Conservation (phyloP, 2,329 filamentous ascomycete genomes). For the Aureobasidium lini region DNA sequence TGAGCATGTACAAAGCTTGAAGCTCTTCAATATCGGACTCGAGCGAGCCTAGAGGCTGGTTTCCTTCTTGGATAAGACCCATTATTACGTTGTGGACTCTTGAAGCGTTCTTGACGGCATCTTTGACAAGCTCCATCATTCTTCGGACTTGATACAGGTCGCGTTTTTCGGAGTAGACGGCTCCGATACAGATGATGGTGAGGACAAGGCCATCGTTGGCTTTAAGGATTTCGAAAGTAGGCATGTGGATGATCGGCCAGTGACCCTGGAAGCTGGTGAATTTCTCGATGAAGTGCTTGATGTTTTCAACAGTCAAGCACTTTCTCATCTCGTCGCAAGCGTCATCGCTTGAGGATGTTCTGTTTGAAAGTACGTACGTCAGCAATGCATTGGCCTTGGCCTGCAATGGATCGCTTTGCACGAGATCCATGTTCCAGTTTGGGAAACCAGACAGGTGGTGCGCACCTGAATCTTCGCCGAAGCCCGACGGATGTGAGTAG, state of each 20-base stretch:
- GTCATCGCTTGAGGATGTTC: constrained; percentile 15
- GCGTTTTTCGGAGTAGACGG: constrained; percentile 63
- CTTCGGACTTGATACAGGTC: constrained; percentile 55
- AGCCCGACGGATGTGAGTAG: constrained; percentile 37
- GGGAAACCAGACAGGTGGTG: constrained; percentile 28
- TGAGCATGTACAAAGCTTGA: constrained; percentile 57
- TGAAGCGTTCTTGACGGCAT: constrained; percentile 51
- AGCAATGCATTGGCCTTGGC: constrained; percentile 38
- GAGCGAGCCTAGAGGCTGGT: constrained; percentile 32
- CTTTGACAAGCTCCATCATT: constrained; percentile 57
- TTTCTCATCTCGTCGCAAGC: constrained; percentile 20
- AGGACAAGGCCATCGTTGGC: constrained; percentile 61
- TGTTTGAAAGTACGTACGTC: constrained; percentile 30
- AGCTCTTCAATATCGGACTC: constrained; percentile 53
- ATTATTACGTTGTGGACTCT: constrained; percentile 41
- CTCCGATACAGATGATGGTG: constrained; percentile 64
- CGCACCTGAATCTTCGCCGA: constrained; percentile 21
- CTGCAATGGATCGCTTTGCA: constrained; percentile 34
- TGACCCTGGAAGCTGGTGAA: constrained; percentile 68
- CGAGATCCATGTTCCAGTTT: constrained; percentile 35
- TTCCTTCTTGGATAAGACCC: constrained; percentile 33
- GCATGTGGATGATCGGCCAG: constrained; percentile 64
- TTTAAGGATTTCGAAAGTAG: constrained; percentile 60
- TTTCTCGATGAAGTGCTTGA: constrained; percentile 62
- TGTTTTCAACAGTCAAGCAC: constrained; percentile 59